phyloP scores from a whole-genome alignment of 352 stramenopile genomes.

The Phytophthora melonis region DNA sequence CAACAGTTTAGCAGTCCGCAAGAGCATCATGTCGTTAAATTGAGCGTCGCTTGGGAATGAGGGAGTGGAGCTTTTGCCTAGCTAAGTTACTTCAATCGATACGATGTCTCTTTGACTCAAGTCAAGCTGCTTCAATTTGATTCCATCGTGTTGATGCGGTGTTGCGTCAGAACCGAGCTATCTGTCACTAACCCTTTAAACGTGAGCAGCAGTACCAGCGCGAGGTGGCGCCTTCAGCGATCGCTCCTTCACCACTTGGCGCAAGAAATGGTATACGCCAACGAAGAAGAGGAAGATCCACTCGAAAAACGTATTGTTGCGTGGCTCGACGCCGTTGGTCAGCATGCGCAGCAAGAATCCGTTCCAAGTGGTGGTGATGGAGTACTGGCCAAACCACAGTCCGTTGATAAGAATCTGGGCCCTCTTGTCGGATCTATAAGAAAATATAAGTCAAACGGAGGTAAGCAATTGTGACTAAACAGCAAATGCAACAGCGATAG shows the following conservation, averaged over 20 bases:
- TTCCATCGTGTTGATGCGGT: background rate
- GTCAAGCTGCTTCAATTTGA: background rate
- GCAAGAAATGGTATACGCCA: constrained; percentile 34
- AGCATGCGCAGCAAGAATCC: constrained; percentile 63
- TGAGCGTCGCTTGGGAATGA: background rate
- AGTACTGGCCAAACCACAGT: constrained; percentile 63
- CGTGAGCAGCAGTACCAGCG: constrained; percentile 23
- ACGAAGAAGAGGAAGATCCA: constrained; percentile 61
- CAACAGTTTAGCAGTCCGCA: background rate
- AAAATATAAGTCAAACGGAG: background rate
- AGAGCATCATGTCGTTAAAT: background rate
- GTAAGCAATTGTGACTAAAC: constrained; percentile 1
- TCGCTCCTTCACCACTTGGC: constrained; percentile 35
- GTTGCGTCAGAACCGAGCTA: no score
- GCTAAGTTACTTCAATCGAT: background rate
- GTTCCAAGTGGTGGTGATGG: constrained; percentile 67
- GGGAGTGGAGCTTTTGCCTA: background rate
- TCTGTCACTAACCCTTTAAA: constrained; percentile 14
- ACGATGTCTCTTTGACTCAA: background rate
- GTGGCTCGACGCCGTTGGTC: constrained; percentile 67
- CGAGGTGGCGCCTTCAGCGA: constrained; percentile 22
- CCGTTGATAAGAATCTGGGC: constrained; percentile 69
- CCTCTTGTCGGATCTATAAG: constrained; percentile 42
- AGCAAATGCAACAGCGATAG: background rate
- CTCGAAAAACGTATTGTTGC: constrained; percentile 72